Evolutionary conservation across 208 protist genomes (phyloP).

Genomic region (Tetramitus jugosus): DNA sequence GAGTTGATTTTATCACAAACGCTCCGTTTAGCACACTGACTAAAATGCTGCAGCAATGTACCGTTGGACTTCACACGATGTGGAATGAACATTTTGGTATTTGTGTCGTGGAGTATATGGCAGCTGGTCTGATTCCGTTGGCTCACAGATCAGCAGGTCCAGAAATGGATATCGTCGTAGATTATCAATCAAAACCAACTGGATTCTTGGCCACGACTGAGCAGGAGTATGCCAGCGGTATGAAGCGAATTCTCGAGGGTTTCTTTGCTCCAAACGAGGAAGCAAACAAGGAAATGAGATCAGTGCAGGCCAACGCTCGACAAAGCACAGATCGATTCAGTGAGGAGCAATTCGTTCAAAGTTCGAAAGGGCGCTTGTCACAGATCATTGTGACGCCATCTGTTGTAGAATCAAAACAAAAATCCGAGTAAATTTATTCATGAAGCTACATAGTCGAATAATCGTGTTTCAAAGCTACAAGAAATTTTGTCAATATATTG

Average conservation of each 20-base stretch:
- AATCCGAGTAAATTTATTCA: too few species aligned
- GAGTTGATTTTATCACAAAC: constrained; percentile 56
- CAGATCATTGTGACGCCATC: too few species aligned
- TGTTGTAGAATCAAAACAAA: too few species aligned
- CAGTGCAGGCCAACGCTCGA: constrained; percentile 27
- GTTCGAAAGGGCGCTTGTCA: too few species aligned
- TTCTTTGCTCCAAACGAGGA: too few species aligned
- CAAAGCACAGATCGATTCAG: constrained; percentile 13
- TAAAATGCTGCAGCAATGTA: constrained; percentile 44
- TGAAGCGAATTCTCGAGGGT: constrained; percentile 39
- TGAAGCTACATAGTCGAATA: too few species aligned
- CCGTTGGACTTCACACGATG: constrained; percentile 95
- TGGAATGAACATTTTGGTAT: constrained; percentile 98
- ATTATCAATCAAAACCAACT: constrained; percentile 29
- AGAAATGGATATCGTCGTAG: constrained; percentile 77
- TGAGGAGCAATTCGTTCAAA: constrained; percentile 28
- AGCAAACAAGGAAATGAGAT: not conserved
- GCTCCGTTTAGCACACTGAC: constrained; percentile 48
- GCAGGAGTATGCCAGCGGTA: constrained; percentile 66
- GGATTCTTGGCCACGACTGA: constrained; percentile 72
- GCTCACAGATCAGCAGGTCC: constrained; percentile 87
- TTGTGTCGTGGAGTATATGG: constrained; percentile 93
- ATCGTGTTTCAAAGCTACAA: too few species aligned
- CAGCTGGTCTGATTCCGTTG: constrained; percentile 73
- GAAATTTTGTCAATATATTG: too few species aligned